A percentile compares a stretch with the other conserved stretches of the same genome.
Evolutionary conservation across 2,329 filamentous ascomycete species (phyloP).

Genomic region (Fulvia fulva): DNA sequence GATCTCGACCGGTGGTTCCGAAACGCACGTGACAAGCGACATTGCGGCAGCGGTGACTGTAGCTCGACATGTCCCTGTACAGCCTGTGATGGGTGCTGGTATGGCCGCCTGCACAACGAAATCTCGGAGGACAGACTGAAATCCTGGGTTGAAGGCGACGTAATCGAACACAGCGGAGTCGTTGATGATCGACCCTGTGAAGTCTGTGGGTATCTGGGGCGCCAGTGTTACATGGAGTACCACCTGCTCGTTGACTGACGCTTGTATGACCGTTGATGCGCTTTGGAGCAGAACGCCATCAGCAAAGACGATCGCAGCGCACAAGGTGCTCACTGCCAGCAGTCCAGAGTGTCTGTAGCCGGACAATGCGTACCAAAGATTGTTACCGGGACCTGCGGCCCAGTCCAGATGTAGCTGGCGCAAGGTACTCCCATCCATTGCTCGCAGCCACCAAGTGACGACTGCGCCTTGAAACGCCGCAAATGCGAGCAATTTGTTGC

Average conservation of each 20-base stretch:
- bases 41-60: too few species aligned
- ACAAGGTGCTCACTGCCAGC: constrained; percentile 2
- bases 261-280: too few species aligned
- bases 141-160: not conserved
- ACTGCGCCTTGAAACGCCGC: constrained; percentile 7
- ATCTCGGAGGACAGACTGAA: not conserved
- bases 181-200: not conserved
- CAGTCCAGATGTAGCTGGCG: constrained; percentile 1
- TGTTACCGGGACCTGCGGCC: not conserved
- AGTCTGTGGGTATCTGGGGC: constrained; percentile 6
- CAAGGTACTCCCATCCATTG: constrained; percentile 1
- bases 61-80: not conserved
- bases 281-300: constrained; percentile 8
- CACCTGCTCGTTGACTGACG: not conserved
- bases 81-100: too few species aligned
- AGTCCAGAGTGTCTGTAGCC: not conserved
- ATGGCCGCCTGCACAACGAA: too few species aligned
- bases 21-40: too few species aligned
- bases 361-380: not conserved
- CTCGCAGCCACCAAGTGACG: constrained; percentile 9
- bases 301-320: constrained; percentile 3
- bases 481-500: constrained; percentile 9
- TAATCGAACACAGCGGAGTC: not conserved
- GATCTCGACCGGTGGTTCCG: too few species aligned
- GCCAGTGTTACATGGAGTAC: not conserved